phyloP scores from a whole-genome alignment of 1,284 basidiomycete species.

The Leccinum solheimii region DNA sequence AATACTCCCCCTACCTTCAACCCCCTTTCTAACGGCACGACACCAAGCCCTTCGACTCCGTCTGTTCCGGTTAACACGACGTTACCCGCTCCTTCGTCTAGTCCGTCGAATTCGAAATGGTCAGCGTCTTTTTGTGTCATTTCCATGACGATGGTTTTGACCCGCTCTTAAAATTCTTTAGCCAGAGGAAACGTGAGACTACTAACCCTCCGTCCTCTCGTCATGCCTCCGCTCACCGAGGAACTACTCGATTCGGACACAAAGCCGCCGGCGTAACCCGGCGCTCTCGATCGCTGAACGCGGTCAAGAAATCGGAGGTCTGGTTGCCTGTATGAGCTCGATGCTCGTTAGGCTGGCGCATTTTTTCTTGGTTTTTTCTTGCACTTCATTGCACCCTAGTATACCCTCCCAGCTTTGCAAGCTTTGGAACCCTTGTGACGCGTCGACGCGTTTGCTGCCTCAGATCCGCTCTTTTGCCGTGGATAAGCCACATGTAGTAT shows the following conservation, averaged over 20 bases:
- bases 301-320: slow-evolving; percentile 6
- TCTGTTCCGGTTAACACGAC: not conserved
- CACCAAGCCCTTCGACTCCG: not conserved
- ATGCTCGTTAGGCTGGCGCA: not conserved
- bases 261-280: slow-evolving; percentile 4
- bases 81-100: slow-evolving; percentile 5
- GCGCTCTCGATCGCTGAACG: slow-evolving; percentile 10
- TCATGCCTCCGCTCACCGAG: slow-evolving; percentile 5
- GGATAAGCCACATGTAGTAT: not conserved
- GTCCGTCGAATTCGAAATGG: slow-evolving; percentile 11
- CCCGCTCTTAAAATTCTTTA: not conserved
- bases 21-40: not conserved
- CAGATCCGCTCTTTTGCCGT: slow-evolving; percentile 10
- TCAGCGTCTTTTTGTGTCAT: slow-evolving; percentile 7
- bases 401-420: not conserved
- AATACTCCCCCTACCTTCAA: not conserved
- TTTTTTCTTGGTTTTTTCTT: not conserved
- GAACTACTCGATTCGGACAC: slow-evolving; percentile 3
- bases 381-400: not conserved
- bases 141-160: not conserved
- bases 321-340: slow-evolving; percentile 11
- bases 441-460: slow-evolving; percentile 10
- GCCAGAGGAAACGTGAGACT: slow-evolving; percentile 1
- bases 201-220: slow-evolving; percentile 10
- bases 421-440: not conserved